Evolutionary conservation across 75 land plant genomes (phyloP).

Genomic region (Sequoia sempervirens): DNA sequence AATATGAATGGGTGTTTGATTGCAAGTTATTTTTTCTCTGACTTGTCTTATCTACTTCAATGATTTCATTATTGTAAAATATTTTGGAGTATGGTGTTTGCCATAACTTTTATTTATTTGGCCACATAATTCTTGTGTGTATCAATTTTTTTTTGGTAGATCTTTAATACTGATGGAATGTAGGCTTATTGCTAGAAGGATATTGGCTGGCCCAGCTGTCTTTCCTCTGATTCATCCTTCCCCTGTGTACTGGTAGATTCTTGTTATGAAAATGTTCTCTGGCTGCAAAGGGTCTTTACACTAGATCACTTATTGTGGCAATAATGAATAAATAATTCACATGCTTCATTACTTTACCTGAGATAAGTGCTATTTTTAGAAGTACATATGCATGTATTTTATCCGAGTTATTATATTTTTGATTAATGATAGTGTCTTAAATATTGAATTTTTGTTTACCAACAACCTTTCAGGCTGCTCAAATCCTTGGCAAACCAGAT

Average conservation of each 20-base stretch:
- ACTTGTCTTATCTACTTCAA: not conserved
- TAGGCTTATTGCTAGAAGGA: not conserved
- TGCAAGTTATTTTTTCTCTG: not conserved
- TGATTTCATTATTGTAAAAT: not conserved
- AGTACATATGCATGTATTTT: not conserved
- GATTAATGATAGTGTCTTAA: not conserved
- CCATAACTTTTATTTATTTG: not conserved
- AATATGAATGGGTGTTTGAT: not conserved
- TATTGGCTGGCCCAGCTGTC: not conserved
- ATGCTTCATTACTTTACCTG: not conserved
- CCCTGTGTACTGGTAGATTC: not conserved
- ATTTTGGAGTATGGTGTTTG: not conserved
- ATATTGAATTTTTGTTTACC: not conserved
- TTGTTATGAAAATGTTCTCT: not conserved
- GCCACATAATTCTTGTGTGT: not conserved
- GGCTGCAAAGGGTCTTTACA: not conserved
- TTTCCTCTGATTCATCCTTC: not conserved
- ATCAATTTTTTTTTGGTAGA: not conserved
- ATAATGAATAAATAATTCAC: not conserved
- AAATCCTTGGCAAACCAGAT: slow-evolving; percentile 91
- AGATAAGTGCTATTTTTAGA: not conserved
- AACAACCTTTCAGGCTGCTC: slow-evolving; percentile 58
- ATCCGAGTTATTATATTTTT: not conserved
- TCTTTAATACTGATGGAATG: not conserved
- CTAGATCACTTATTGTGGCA: not conserved